Evolutionary conservation across 352 stramenopile species (phyloP).

Genomic region (Pythium brachiatum): DNA sequence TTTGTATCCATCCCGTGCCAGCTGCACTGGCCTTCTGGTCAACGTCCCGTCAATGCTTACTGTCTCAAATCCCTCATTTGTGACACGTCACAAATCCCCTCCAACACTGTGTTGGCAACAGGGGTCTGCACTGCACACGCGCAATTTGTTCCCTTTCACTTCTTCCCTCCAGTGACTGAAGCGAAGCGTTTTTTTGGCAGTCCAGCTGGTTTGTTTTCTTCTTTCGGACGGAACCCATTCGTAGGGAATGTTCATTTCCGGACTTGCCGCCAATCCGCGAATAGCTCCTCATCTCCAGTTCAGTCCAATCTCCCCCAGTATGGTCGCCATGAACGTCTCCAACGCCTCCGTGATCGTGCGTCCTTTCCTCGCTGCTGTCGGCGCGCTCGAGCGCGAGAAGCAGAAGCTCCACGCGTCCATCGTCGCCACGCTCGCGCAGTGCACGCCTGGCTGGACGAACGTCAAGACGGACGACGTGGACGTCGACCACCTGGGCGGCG

Average conservation of each 20-base stretch:
- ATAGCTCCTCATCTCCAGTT: background rate
- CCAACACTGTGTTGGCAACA: no score
- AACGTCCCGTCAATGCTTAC: slow-evolving; percentile 4
- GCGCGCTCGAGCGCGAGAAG: slow-evolving; percentile 62
- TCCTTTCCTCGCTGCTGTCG: slow-evolving; percentile 54
- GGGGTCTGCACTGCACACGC: slow-evolving; percentile 10
- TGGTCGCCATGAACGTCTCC: slow-evolving; percentile 32
- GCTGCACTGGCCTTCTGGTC: background rate
- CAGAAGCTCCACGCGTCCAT: slow-evolving; percentile 68
- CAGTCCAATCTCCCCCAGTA: slow-evolving; percentile 4
- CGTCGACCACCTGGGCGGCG: slow-evolving; percentile 65
- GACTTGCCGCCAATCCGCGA: slow-evolving; percentile 8
- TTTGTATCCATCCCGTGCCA: background rate
- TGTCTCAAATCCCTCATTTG: slow-evolving; percentile 16
- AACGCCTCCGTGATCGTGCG: slow-evolving; percentile 45
- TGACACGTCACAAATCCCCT: slow-evolving; percentile 18
- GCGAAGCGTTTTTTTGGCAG: slow-evolving; percentile 3
- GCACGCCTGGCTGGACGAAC: slow-evolving; percentile 55
- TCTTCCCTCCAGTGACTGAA: slow-evolving; percentile 9
- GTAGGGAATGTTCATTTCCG: slow-evolving; percentile 12
- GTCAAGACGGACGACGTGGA: slow-evolving; percentile 55
- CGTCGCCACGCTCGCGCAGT: slow-evolving; percentile 50
- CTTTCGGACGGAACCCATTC: slow-evolving; percentile 2
- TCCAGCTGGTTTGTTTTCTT: background rate
- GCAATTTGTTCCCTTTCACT: slow-evolving; percentile 3